These are phyloP conservation scores for Dipteronia sinensis DNA, from an alignment of 345 rosid species.

Conservation along the genomic window DNA sequence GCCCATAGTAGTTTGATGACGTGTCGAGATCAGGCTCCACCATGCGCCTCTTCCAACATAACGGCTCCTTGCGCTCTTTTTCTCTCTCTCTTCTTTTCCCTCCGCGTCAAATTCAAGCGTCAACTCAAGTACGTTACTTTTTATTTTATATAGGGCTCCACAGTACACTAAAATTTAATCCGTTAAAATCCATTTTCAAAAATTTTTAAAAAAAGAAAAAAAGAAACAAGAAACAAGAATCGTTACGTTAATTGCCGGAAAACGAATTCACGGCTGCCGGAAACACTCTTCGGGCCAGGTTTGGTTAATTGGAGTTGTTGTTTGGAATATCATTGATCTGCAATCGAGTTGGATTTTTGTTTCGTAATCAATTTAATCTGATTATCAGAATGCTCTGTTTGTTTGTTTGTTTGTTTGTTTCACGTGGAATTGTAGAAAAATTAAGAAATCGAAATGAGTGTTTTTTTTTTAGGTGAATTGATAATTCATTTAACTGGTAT, in stretches of 20 bases:
- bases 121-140: constrained; percentile 17
- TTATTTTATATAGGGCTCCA: not conserved
- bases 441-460: not conserved
- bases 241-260: not conserved
- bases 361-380: not conserved
- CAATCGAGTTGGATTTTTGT: not conserved
- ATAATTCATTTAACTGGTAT: too few relatives aligned
- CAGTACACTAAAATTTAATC: not conserved
- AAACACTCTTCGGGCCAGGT: not conserved
- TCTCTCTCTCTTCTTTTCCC: constrained; percentile 21
- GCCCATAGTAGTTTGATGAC: constrained; percentile 7
- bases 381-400: not conserved
- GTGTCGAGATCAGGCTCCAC: constrained; percentile 25
- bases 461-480: not conserved
- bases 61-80: constrained; percentile 44
- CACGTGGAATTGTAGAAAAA: not conserved
- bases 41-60: constrained; percentile 15
- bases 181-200: not conserved
- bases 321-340: not conserved
- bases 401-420: not conserved
- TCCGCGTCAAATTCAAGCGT: constrained; percentile 35
- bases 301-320: not conserved
- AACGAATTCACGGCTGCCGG: not conserved
- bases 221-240: not conserved
- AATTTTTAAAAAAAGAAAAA: not conserved